Evolutionary conservation across 2,329 filamentous ascomycete species (phyloP), one percentile per base, ranked within the genome.

Genomic region (Lecanicillium sp.): DNA sequence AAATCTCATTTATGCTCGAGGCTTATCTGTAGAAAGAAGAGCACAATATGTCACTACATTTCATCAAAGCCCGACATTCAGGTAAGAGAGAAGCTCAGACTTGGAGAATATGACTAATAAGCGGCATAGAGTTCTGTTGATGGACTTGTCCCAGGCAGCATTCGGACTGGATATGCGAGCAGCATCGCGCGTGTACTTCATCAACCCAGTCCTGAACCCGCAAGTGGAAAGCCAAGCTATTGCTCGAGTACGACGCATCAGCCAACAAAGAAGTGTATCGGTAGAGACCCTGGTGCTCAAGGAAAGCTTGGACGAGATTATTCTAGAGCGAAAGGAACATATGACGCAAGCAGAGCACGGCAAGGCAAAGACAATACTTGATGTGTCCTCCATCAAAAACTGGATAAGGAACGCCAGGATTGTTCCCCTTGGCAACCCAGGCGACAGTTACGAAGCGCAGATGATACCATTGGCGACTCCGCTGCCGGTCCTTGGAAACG

Each of bases 91-190:
- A 7, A 20, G 21, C 11, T 29, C 1, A 4, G 11, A 6, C 24
- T 39, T 7, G 29, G 19, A 44, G 53, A 17, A 58, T 41, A 30
- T n/a, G 5, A 37, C 11, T 24, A 7, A 49, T 14, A 24, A 19
- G 15, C 17, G 27, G 11, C 37, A n/a, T n/a, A 71, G 87, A 5
- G 88, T 96, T 0, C 70, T 96, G 2, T 73, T 96, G 1, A 95
- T 96, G 85, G 90, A 95, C 59, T 78, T 96, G n/a, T 81, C 80
- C 2, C 88, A 93, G 60, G 90, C 90, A 24, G 88, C 90, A 0
- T 88, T 90, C 52, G 91, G 91, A 0, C 73, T 97, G 0, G 90
- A 96, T 60, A 82, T 96, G 63, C 83, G 83, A 44, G 82, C 80
- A 10, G 90, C 90, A 1, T 93, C 86, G 4, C 74, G 91, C 2